Evolutionary conservation across 208 protist genomes (phyloP).

Genomic region (Spongospora subterranea): DNA sequence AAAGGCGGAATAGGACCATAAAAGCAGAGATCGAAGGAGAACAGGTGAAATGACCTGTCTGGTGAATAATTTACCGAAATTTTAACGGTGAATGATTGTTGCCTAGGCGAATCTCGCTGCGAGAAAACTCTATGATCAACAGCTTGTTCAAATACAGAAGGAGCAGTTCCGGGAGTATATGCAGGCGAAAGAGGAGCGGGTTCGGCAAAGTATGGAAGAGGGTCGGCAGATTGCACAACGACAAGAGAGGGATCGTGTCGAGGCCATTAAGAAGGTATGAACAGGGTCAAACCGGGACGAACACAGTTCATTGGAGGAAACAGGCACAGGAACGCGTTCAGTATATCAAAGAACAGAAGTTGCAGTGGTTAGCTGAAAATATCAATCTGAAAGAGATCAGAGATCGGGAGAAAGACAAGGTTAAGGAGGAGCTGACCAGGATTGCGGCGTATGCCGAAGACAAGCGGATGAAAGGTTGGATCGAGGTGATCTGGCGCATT

Average conservation of each 20-base stretch:
- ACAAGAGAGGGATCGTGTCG: not conserved
- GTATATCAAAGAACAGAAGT: not conserved
- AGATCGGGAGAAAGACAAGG: not conserved
- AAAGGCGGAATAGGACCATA: not conserved
- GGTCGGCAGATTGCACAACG: not conserved
- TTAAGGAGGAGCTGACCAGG: not conserved
- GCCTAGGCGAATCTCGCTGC: not conserved
- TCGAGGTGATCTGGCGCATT: not conserved
- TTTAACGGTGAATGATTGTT: too few relatives aligned
- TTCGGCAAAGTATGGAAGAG: not conserved
- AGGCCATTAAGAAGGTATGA: not conserved
- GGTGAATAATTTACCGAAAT: not conserved
- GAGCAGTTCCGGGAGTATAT: slow-evolving; percentile 13
- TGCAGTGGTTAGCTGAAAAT: not conserved
- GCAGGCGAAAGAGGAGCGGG: not conserved
- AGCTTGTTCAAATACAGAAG: slow-evolving; percentile 7
- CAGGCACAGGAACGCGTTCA: not conserved
- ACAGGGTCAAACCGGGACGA: not conserved
- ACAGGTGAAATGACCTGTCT: not conserved
- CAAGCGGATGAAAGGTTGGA: not conserved
- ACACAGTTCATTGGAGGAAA: too few relatives aligned
- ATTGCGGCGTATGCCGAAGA: slow-evolving; percentile 33
- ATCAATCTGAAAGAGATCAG: not conserved
- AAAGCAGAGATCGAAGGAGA: not conserved
- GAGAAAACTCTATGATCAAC: not conserved